phyloP scores from a whole-genome alignment of 2,329 filamentous ascomycete genomes.

The Aspergillus ibericus region DNA sequence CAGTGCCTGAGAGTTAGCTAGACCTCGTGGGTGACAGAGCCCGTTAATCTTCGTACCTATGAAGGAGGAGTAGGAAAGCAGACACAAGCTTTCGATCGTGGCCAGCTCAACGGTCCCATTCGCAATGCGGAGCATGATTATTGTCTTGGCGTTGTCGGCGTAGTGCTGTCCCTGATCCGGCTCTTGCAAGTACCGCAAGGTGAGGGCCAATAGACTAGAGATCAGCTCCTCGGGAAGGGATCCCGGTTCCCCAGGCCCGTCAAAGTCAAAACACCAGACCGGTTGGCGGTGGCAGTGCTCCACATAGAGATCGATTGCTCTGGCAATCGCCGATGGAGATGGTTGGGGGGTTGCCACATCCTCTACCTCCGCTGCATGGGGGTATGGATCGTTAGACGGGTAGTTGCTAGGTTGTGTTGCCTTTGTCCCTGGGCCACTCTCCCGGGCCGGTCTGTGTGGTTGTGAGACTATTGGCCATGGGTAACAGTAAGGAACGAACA shows the following conservation, averaged over 20 bases:
- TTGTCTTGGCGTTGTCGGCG: conserved; percentile 39
- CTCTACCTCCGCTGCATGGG: conserved; percentile 25
- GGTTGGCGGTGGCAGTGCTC: conserved; percentile 40
- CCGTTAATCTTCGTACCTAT: conserved; percentile 40
- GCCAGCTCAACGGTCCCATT: conserved; percentile 52
- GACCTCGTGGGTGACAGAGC: neutral
- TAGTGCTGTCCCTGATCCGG: conserved; percentile 33
- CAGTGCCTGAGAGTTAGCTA: neutral
- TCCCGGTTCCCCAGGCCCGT: conserved; percentile 31
- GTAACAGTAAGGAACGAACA: neutral
- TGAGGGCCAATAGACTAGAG: conserved; percentile 36
- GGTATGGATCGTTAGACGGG: conserved; percentile 21
- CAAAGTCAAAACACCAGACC: conserved; percentile 38
- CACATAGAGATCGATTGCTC: conserved; percentile 36
- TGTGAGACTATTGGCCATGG: neutral
- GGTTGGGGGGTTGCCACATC: conserved; percentile 23
- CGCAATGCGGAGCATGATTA: conserved; percentile 52
- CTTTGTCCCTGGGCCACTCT: neutral
- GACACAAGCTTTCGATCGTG: conserved; percentile 54
- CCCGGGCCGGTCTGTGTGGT: neutral
- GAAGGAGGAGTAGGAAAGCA: conserved; percentile 53
- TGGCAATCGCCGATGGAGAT: conserved; percentile 23
- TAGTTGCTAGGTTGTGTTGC: neutral
- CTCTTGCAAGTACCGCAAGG: conserved; percentile 33
- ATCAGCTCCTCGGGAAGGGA: conserved; percentile 34